Base-by-base conservation (phyloP, 129 eudicot genomes). In the Oenanthe sinensis region DNA sequence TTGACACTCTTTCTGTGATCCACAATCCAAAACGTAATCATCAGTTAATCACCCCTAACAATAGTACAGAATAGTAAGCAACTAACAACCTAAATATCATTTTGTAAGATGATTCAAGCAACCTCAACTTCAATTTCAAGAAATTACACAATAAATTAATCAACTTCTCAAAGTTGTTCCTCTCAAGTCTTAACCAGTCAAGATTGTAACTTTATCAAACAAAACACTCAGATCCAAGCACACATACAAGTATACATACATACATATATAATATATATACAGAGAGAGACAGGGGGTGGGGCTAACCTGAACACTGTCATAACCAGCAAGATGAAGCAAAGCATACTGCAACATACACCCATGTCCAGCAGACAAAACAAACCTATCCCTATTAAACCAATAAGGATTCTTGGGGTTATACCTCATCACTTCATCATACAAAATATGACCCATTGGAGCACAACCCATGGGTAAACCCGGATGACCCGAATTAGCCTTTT, bases 401-500 rank as follows among this genome's bases (percentile, higher is more conserved):
- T 86, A 91, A 36, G 98, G 98, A 60, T 95, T 95, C 92, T 92
- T 95, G 1, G 97, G 97, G 86, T 95, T 95, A 55, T 88, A 95
- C 89, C 88, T 89, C 99, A 96, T 96, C 44, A 96, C 85, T 83
- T 96, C 99, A 88, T 96, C 97, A 81, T 94, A 94, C 87, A 94
- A 80, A 19, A 96, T 85, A 70, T 96, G 99, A 14, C 95, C 99
- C 97, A 96, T 92, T 74, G 99, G 99, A 14, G 99, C 99, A 85
- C 99, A 96, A 1, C 99, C 97, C 97, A 96, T 96, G 81, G 99
- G 99, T 71, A 95, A 36, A 80, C 99, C 99, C 72, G 97, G 99
- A 77, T 95, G 99, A 65, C 99, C 99, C 79, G 97, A 95, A 75
- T 95, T 95, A 15, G 99, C 99, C 87, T 95, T 95, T 85, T 91